A percentile compares a stretch with the other conserved stretches of the same genome.
phyloP scores from a whole-genome alignment of 1,284 basidiomycete species.

The Phellopilus nigrolimitatus region DNA sequence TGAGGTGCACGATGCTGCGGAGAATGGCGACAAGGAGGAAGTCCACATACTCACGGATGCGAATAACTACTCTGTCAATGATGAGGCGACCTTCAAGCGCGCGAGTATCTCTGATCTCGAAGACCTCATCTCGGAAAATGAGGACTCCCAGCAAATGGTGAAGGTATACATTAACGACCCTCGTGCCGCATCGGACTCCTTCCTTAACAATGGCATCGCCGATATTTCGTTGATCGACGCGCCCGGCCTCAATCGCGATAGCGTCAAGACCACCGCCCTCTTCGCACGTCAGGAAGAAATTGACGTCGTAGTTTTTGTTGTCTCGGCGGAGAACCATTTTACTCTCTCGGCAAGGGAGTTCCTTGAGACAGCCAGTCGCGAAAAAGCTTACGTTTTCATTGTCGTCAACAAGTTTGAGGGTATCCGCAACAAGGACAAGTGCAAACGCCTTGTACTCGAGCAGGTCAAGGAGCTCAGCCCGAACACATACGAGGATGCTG shows the following conservation, averaged over 20 bases:
- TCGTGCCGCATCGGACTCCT: slow-evolving; percentile 70
- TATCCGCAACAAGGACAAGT: slow-evolving; percentile 94
- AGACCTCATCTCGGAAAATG: slow-evolving; percentile 76
- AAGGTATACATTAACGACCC: slow-evolving; percentile 83
- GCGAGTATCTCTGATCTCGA: slow-evolving; percentile 72
- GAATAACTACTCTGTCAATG: slow-evolving; percentile 63
- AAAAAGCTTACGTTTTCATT: slow-evolving; percentile 98
- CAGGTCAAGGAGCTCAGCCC: slow-evolving; percentile 94
- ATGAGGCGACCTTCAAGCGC: slow-evolving; percentile 75
- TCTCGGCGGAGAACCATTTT: slow-evolving; percentile 98
- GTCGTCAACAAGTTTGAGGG: slow-evolving; percentile 99
- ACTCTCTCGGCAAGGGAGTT: slow-evolving; percentile 96
- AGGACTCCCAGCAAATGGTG: slow-evolving; percentile 66
- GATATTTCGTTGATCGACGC: slow-evolving; percentile 99
- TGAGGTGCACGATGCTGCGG: slow-evolving; percentile 91
- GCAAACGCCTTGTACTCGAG: slow-evolving; percentile 84
- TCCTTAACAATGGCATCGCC: slow-evolving; percentile 93
- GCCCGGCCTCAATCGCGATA: slow-evolving; percentile 95
- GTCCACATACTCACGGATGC: slow-evolving; percentile 65
- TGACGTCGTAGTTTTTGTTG: slow-evolving; percentile 98
- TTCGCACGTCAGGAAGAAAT: slow-evolving; percentile 98
- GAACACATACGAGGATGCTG: slow-evolving; percentile 84
- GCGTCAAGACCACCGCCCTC: slow-evolving; percentile 91
- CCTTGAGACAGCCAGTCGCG: slow-evolving; percentile 88
- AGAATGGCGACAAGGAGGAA: slow-evolving; percentile 78